Conservation (phyloP, 352 stramenopile species). For the Phytopythium oedochilum region DNA sequence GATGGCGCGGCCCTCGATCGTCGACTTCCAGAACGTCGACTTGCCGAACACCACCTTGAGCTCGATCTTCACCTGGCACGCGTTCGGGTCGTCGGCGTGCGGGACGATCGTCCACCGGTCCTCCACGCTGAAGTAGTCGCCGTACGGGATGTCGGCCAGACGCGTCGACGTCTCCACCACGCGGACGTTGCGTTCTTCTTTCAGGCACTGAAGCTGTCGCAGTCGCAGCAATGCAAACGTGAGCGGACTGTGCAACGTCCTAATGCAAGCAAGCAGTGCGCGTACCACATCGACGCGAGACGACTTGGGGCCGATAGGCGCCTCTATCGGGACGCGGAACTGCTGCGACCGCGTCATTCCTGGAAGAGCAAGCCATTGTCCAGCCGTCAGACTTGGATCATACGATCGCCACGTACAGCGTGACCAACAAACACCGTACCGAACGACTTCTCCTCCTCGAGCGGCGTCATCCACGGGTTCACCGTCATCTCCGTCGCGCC, state of each 20-base stretch:
- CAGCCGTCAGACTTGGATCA: too few relatives aligned
- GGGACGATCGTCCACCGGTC: conserved; percentile 76
- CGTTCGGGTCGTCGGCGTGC: conserved; percentile 23
- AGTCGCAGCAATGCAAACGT: neutral
- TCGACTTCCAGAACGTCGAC: conserved; percentile 82
- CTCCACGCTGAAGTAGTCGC: conserved; percentile 86
- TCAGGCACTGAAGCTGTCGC: conserved; percentile 58
- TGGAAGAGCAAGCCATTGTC: conserved; percentile 4
- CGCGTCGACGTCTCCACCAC: conserved; percentile 75
- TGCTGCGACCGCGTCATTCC: conserved; percentile 62
- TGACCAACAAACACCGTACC: conserved; percentile 9
- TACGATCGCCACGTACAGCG: too few relatives aligned
- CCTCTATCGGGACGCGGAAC: conserved; percentile 73
- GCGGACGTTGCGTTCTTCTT: conserved; percentile 31
- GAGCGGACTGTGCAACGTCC: too few relatives aligned
- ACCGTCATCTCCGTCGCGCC: conserved; percentile 73
- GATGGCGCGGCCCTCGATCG: conserved; percentile 69
- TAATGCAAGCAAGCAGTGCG: too few relatives aligned
- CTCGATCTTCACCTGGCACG: conserved; percentile 71
- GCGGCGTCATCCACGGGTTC: conserved; percentile 53
- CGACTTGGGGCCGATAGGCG: conserved; percentile 77
- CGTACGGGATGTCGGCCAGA: conserved; percentile 82
- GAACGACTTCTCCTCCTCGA: conserved; percentile 37
- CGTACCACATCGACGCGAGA: conserved; percentile 75
- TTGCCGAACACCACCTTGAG: conserved; percentile 82